A percentile compares a stretch with the other conserved stretches of the same genome.
Evolutionary conservation across 2,329 filamentous ascomycete genomes (phyloP).

Genomic region (Fusarium metavorans): DNA sequence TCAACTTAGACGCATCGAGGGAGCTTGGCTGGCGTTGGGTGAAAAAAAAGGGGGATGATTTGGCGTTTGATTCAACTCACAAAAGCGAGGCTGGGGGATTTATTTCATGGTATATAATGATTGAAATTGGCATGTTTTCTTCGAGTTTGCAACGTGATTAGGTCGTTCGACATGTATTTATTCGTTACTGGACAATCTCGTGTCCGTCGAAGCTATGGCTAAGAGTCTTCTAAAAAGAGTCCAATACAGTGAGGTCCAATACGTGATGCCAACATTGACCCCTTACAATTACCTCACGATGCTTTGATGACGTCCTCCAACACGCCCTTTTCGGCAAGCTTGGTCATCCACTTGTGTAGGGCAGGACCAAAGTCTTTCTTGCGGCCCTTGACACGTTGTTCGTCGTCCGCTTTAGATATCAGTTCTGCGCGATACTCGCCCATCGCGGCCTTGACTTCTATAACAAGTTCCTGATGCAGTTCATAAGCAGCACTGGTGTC

Average conservation of each 20-base stretch:
- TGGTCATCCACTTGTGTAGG: conserved; percentile 76
- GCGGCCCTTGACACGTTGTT: conserved; percentile 64
- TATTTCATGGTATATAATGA: conserved; percentile 11
- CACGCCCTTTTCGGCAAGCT: conserved; percentile 74
- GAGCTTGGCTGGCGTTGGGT: background rate
- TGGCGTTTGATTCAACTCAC: conserved; percentile 4
- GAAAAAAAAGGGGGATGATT: background rate
- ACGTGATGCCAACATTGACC: background rate
- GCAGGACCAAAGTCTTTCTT: conserved; percentile 77
- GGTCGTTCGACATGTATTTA: background rate
- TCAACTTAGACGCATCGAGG: background rate
- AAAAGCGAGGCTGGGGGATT: background rate
- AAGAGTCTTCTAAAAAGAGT: background rate
- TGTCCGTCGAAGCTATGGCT: background rate
- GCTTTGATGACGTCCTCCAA: conserved; percentile 59
- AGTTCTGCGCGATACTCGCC: conserved; percentile 63
- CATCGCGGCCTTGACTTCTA: conserved; percentile 57
- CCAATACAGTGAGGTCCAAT: background rate
- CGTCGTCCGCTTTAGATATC: conserved; percentile 58
- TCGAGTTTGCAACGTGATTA: background rate
- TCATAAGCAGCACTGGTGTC: conserved; percentile 46
- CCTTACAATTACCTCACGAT: conserved; percentile 17
- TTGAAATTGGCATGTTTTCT: conserved; percentile 7
- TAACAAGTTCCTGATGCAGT: conserved; percentile 54
- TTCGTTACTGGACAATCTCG: background rate